Evolutionary conservation across 257 asterid genomes (phyloP).

Genomic region (Primulina tabacum): DNA sequence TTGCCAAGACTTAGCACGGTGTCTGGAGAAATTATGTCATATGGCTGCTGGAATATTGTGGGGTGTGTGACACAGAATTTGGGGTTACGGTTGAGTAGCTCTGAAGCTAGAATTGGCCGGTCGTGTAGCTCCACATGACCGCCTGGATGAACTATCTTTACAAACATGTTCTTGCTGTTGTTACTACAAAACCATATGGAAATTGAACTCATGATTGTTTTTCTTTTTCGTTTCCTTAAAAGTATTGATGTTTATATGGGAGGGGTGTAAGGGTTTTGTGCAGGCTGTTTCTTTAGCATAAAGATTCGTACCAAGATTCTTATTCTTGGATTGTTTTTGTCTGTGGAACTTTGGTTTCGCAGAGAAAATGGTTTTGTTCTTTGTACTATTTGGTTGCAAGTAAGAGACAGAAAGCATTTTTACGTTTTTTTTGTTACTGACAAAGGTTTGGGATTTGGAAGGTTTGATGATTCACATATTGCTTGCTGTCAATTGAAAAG

Average conservation of each 20-base stretch:
- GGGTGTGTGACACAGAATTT: constrained; percentile 58
- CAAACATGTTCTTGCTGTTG: constrained; percentile 39
- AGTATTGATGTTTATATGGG: constrained; percentile 6
- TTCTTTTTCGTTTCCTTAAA: background rate
- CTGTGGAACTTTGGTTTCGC: constrained; percentile 24
- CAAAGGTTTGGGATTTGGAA: background rate
- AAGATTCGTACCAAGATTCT: constrained; percentile 5
- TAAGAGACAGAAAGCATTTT: background rate
- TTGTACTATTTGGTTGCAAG: constrained; percentile 15
- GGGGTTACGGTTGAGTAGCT: constrained; percentile 52
- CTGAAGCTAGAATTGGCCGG: constrained; percentile 50
- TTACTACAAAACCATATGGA: constrained; percentile 47
- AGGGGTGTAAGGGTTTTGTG: background rate
- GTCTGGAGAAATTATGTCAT: constrained; percentile 51
- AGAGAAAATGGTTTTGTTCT: constrained; percentile 21
- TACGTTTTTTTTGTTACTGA: constrained; percentile 6
- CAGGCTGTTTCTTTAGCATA: constrained; percentile 7
- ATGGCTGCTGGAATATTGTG: constrained; percentile 56
- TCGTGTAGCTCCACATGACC: constrained; percentile 76
- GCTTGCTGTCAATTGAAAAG: background rate
- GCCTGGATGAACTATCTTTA: constrained; percentile 67
- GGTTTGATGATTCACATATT: background rate
- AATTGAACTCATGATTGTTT: constrained; percentile 29
- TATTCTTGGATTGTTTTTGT: constrained; percentile 17
- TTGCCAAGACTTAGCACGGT: constrained; percentile 53